phyloP scores from a whole-genome alignment of 345 rosid genomes.

The Brassica cretica region DNA sequence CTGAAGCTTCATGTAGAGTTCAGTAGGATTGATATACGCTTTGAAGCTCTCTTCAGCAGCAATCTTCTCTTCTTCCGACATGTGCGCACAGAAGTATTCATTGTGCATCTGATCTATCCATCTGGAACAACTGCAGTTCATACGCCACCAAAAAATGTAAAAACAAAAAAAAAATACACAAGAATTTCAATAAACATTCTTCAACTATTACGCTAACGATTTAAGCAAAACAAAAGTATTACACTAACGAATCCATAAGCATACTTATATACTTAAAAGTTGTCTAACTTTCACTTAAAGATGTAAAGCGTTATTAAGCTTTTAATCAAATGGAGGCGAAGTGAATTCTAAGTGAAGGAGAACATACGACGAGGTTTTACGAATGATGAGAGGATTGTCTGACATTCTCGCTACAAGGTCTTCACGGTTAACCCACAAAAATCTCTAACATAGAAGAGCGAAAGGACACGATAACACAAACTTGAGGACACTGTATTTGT shows the following conservation, averaged over 20 bases:
- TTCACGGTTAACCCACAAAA: neutral
- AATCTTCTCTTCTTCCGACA: constrained; percentile 82
- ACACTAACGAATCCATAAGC: neutral
- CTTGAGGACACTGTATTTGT: neutral
- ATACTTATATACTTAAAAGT: neutral
- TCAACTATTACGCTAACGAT: neutral
- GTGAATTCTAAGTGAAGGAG: constrained; percentile 1
- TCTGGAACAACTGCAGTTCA: constrained; percentile 61
- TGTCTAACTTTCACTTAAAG: neutral
- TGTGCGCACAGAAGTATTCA: constrained; percentile 68
- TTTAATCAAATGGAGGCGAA: neutral
- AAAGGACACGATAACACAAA: neutral
- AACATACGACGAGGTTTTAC: constrained; percentile 76
- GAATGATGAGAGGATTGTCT: constrained; percentile 78
- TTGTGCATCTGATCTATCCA: constrained; percentile 89
- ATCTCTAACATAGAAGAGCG: neutral
- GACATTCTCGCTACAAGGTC: constrained; percentile 64
- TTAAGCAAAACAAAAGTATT: no score
- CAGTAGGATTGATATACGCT: constrained; percentile 89
- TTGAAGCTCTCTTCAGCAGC: constrained; percentile 89
- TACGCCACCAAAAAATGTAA: neutral
- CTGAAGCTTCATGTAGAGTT: constrained; percentile 87
- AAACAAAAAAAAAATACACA: neutral
- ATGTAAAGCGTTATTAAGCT: neutral
- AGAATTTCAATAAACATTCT: neutral